Percentiles rank a stretch among this genome's conserved stretches.
Conservation (phyloP, 768 basidiomycete genomes). For the Gautieria morchelliformis region DNA sequence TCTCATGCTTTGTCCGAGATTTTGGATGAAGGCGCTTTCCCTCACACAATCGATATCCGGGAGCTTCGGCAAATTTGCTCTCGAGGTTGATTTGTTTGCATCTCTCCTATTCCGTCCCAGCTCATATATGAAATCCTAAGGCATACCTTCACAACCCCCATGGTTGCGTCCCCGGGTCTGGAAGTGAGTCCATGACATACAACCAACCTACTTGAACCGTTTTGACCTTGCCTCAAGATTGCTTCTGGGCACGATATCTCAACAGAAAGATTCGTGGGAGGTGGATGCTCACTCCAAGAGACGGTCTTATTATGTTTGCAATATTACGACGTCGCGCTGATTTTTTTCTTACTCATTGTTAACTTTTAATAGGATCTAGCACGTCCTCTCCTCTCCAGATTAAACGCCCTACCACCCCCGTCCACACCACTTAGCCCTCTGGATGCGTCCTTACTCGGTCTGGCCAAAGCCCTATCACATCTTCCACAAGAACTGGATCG, state of each 20-base stretch:
- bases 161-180: constrained; percentile 73
- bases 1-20: constrained; percentile 50
- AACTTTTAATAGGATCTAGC: constrained; percentile 48
- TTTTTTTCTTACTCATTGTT: background rate
- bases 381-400: constrained; percentile 48
- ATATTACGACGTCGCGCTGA: background rate
- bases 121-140: constrained; percentile 25
- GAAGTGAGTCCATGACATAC: constrained; percentile 43
- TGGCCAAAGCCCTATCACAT: constrained; percentile 46
- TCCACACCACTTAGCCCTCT: constrained; percentile 26
- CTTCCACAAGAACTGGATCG: constrained; percentile 44
- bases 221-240: constrained; percentile 31
- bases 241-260: constrained; percentile 53
- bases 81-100: constrained; percentile 36
- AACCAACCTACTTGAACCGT: background rate
- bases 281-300: constrained; percentile 49
- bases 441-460: constrained; percentile 41
- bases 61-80: constrained; percentile 48
- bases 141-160: constrained; percentile 62
- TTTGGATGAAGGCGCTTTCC: constrained; percentile 36
- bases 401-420: constrained; percentile 35
- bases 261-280: constrained; percentile 49
- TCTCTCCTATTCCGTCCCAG: background rate
- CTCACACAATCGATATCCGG: constrained; percentile 45
- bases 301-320: constrained; percentile 62